Base-by-base conservation (phyloP, 108 stramenopile genomes). In the Nannochloropsis gaditana region DNA sequence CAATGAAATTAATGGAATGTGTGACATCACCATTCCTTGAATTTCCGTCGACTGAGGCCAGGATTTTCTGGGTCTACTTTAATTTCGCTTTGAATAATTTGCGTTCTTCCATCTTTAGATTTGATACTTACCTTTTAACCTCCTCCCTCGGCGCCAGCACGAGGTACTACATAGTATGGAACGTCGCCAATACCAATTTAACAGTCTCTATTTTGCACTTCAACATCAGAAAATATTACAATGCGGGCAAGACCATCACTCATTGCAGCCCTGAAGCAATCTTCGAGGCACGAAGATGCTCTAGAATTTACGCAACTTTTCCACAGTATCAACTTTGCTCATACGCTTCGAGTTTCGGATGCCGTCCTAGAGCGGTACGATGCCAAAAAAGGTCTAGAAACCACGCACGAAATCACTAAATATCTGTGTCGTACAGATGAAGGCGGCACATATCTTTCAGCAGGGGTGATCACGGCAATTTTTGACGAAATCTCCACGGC, bases 241-340 rank as follows among this genome's bases (percentile, higher is more conserved):
- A 31, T 31, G 31, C 31, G 31, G 31, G 31, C 31, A 31, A 31
- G 31, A 31, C 31, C 31, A 31, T 31, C 31, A 8, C 59, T 73
- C 19, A 4, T 73, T n/a, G 59, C 59, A n/a, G 59, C 59, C 8
- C 15, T 73, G 19, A 73, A 73, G 2, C 15, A 73, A 15, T n/a
- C 15, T 8, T 73, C 59, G 59, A 73, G n/a, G 59, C 59, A 73
- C n/a, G 59, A 15, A 15, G 59, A 73, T 73, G 59, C 59, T 2
- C n/a, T 73, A n/a, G 59, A 73, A n/a, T 73, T 73, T n/a, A 73
- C 59, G 59, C 59, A 73, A n/a, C 59, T 73, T n/a, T 73, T 73
- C 59, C 59, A 73, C 6, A 73, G 59, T n/a, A 73, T 73, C 59
- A 73, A 73, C n/a, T 73, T 73, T 73, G 59, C 59, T n/a, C 59